phyloP scores from a whole-genome alignment of 768 basidiomycete genomes.

The Sarcomyxa edulis region DNA sequence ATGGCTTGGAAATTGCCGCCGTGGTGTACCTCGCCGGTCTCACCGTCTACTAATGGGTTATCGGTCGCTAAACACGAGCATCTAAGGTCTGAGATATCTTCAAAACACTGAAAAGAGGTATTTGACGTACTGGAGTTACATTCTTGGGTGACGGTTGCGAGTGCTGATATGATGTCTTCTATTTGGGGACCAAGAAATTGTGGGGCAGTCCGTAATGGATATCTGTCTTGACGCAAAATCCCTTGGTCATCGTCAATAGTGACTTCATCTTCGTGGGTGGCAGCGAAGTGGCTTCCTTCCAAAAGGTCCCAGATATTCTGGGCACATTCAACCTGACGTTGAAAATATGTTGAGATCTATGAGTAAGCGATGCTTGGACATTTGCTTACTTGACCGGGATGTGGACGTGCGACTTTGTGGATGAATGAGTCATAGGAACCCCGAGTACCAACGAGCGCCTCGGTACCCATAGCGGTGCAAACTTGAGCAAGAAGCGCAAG shows the following conservation, averaged over 20 bases:
- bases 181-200: conserved; percentile 87
- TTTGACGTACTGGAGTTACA: conserved; percentile 70
- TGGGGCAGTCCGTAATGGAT: conserved; percentile 67
- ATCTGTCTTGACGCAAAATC: conserved; percentile 75
- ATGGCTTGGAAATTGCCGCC: conserved; percentile 92
- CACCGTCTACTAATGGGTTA: conserved; percentile 76
- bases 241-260: conserved; percentile 70
- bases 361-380: conserved; percentile 1
- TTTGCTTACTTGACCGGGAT: conserved; percentile 63
- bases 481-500: conserved; percentile 63
- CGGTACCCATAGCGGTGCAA: conserved; percentile 79
- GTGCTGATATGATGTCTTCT: conserved; percentile 67
- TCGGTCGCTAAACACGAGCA: conserved; percentile 59
- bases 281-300: conserved; percentile 62
- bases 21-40: conserved; percentile 63
- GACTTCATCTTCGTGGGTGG: conserved; percentile 66
- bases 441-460: conserved; percentile 72
- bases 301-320: conserved; percentile 65
- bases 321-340: conserved; percentile 58
- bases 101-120: background rate
- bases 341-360: conserved; percentile 2
- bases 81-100: conserved; percentile 2
- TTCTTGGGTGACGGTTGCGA: conserved; percentile 63
- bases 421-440: conserved; percentile 78
- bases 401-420: conserved; percentile 68